These are phyloP conservation scores for Circinella minor DNA, from an alignment of 371 early-diverging fungal species.

Conservation along the genomic window DNA sequence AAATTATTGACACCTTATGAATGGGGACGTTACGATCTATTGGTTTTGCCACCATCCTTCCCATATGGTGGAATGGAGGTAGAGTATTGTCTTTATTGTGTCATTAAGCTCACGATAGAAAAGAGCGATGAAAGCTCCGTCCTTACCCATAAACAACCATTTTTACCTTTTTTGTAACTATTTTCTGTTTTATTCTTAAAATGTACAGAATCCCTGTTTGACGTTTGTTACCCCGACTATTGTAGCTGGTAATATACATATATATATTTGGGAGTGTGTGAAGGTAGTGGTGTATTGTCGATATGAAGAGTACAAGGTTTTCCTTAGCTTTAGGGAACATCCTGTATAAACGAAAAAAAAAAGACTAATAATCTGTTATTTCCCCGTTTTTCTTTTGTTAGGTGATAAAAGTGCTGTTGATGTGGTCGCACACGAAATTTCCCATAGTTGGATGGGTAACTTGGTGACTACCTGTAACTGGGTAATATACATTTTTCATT, in stretches of 20 bases:
- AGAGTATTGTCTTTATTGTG: constrained; percentile 8
- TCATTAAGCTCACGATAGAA: neutral
- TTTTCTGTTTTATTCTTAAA: constrained; percentile 11
- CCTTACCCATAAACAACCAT: neutral
- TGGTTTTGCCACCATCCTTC: constrained; percentile 85
- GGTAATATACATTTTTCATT: constrained; percentile 44
- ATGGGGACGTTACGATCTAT: constrained; percentile 96
- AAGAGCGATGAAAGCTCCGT: constrained; percentile 7
- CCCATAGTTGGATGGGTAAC: constrained; percentile 98
- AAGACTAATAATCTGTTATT: neutral
- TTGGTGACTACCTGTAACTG: constrained; percentile 91
- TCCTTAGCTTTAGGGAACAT: neutral
- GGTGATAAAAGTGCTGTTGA: constrained; percentile 92
- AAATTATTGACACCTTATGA: constrained; percentile 87
- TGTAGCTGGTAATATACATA: constrained; percentile 71
- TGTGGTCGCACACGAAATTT: constrained; percentile 98
- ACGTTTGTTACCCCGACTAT: constrained; percentile 88
- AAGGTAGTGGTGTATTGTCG: no score
- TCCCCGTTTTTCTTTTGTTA: constrained; percentile 8
- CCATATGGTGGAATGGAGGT: constrained; percentile 98
- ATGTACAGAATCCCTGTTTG: constrained; percentile 83
- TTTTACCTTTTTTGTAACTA: constrained; percentile 8
- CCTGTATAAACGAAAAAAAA: neutral
- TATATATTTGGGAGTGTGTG: no score
- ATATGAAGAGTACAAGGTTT: no score